Conservation (phyloP, 495 filamentous ascomycete genomes). For the Diplogelasinospora grovesii region DNA sequence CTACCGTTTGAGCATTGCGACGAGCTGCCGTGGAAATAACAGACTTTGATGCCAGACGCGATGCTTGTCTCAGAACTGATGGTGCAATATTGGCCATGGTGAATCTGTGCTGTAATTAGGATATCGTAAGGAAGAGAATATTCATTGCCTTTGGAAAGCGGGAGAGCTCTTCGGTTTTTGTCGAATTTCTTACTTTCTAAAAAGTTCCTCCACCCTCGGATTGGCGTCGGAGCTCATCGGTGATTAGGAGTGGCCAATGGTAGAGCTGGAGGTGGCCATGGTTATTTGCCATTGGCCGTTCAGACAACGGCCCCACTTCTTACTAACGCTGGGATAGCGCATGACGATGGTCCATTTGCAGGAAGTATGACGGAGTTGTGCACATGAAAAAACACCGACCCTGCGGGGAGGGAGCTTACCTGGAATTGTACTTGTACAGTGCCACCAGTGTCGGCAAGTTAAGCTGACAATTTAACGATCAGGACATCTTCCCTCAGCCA, state of each 20-base stretch:
- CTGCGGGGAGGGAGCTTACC: not conserved
- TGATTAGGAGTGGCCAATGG: conserved; percentile 7
- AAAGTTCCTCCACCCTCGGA: not conserved
- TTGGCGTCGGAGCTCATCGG: conserved; percentile 8
- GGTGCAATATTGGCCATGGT: conserved; percentile 69
- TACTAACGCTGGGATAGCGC: conserved; percentile 5
- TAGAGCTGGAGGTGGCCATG: not conserved
- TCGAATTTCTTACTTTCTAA: not conserved
- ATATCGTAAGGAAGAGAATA: conserved; percentile 12
- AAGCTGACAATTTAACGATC: conserved; percentile 1
- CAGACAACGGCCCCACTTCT: not conserved
- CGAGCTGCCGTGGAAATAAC: conserved; percentile 40
- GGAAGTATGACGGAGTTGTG: conserved; percentile 5
- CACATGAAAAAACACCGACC: not conserved
- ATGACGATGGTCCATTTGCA: conserved; percentile 6
- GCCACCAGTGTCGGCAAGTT: not conserved
- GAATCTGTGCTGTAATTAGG: conserved; percentile 5
- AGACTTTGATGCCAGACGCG: conserved; percentile 58
- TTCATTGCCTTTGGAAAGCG: conserved; percentile 3
- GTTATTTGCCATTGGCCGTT: not conserved
- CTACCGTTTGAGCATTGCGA: conserved; percentile 36
- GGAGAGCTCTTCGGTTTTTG: conserved; percentile 14
- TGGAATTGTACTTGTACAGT: no score
- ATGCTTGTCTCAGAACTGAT: conserved; percentile 69
- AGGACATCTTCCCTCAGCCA: conserved; percentile 17